Evolutionary conservation across 1,139 yeast species (phyloP).

Genomic region (Candida frijolesensis): DNA sequence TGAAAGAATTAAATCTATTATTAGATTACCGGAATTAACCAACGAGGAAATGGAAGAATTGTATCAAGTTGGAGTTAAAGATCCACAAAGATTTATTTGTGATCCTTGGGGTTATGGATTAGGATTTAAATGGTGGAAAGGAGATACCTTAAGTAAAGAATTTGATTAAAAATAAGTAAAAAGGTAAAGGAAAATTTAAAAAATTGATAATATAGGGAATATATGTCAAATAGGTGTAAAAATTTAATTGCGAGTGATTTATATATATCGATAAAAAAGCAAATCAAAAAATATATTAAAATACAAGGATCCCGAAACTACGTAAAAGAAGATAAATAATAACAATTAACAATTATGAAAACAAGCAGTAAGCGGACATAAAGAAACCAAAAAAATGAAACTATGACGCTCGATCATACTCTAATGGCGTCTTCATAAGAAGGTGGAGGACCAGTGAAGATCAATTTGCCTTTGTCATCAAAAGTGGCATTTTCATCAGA

Average conservation of each 20-base stretch:
- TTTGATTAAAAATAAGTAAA: constrained; percentile 14
- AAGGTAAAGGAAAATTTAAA: background rate
- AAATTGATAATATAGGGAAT: no score
- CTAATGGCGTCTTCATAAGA: constrained; percentile 47
- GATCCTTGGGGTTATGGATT: constrained; percentile 43
- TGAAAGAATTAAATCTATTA: constrained; percentile 34
- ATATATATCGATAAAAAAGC: background rate
- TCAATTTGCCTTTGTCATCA: constrained; percentile 55
- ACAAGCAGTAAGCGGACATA: background rate
- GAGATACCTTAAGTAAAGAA: constrained; percentile 25
- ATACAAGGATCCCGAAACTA: constrained; percentile 2
- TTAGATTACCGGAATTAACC: constrained; percentile 40
- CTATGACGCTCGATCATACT: constrained; percentile 23
- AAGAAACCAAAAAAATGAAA: background rate
- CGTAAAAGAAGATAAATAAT: background rate
- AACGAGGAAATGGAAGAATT: constrained; percentile 44
- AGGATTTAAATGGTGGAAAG: constrained; percentile 42
- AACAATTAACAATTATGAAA: background rate
- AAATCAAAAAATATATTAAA: background rate
- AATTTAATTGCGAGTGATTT: background rate
- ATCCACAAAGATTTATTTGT: constrained; percentile 41
- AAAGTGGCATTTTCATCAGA: constrained; percentile 58
- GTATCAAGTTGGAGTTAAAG: constrained; percentile 43
- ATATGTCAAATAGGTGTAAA: no score
- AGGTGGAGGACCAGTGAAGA: constrained; percentile 68